Evolutionary conservation across 768 basidiomycete genomes (phyloP).

Genomic region (Saitozyma sp.): DNA sequence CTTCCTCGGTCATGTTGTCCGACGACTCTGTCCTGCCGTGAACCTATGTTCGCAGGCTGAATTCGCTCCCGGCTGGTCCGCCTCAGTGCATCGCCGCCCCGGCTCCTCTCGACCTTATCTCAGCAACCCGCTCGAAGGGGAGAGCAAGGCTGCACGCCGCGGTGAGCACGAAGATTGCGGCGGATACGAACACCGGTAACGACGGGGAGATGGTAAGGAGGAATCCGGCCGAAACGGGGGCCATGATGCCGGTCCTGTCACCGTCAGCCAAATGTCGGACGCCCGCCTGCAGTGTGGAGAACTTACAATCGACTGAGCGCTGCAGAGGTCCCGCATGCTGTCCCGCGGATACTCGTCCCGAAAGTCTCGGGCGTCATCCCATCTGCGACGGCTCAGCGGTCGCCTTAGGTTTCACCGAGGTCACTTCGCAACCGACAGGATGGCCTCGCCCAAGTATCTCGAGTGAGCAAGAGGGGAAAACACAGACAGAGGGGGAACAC

Average conservation of each 20-base stretch:
- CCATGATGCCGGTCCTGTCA: conserved; percentile 44
- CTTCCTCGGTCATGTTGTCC: too few relatives aligned
- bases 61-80: too few relatives aligned
- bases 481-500: background rate
- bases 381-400: conserved; percentile 22
- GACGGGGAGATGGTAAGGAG: conserved; percentile 41
- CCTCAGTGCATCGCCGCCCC: too few relatives aligned
- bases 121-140: conserved; percentile 46
- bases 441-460: background rate
- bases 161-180: conserved; percentile 40
- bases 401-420: background rate
- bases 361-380: conserved; percentile 53
- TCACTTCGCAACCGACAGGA: background rate
- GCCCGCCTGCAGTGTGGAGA: background rate
- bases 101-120: background rate
- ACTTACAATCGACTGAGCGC: conserved; percentile 49
- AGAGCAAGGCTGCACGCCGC: conserved; percentile 44
- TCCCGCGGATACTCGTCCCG: conserved; percentile 47
- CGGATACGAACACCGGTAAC: conserved; percentile 44
- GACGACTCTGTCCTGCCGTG: too few relatives aligned
- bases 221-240: conserved; percentile 46
- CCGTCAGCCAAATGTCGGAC: background rate
- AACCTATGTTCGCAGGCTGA: too few relatives aligned
- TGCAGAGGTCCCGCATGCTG: conserved; percentile 51
- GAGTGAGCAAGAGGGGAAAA: background rate